Evolutionary conservation across 257 asterid genomes (phyloP).

Genomic region (Solanum etuberosum): DNA sequence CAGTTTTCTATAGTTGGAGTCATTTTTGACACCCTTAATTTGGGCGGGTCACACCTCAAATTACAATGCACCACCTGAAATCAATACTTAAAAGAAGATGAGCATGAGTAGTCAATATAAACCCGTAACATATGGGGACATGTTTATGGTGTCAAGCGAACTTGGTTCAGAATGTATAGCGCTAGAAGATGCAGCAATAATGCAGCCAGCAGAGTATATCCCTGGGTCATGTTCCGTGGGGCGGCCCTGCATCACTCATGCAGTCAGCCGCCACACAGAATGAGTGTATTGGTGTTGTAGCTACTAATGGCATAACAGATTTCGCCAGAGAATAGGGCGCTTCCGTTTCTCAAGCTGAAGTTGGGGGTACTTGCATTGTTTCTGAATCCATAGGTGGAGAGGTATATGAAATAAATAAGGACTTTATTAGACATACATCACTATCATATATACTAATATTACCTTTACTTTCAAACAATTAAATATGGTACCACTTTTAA

Average conservation of each 20-base stretch:
- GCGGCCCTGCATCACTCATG: constrained; percentile 44
- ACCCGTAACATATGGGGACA: constrained; percentile 47
- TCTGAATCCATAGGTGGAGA: constrained; percentile 57
- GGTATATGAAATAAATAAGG: constrained; percentile 25
- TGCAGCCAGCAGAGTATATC: constrained; percentile 43
- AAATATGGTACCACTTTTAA: no score
- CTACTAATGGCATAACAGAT: constrained; percentile 26
- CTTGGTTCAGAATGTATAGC: constrained; percentile 44
- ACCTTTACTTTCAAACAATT: no score
- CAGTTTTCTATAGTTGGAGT: no score
- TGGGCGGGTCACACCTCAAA: no score
- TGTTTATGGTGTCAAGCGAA: constrained; percentile 47
- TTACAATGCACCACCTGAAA: no score
- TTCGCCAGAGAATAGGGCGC: constrained; percentile 15
- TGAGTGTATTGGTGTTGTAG: constrained; percentile 28
- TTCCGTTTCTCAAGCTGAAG: constrained; percentile 30
- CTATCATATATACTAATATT: no score
- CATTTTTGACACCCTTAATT: no score
- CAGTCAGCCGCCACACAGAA: constrained; percentile 50
- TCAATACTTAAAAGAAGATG: neutral
- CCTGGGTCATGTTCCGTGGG: constrained; percentile 38
- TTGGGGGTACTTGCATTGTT: constrained; percentile 29
- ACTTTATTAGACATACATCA: no score
- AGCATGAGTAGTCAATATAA: neutral
- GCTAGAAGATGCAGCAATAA: constrained; percentile 55